Evolutionary conservation across 352 stramenopile genomes (phyloP).

Genomic region (Phytophthora citricola): DNA sequence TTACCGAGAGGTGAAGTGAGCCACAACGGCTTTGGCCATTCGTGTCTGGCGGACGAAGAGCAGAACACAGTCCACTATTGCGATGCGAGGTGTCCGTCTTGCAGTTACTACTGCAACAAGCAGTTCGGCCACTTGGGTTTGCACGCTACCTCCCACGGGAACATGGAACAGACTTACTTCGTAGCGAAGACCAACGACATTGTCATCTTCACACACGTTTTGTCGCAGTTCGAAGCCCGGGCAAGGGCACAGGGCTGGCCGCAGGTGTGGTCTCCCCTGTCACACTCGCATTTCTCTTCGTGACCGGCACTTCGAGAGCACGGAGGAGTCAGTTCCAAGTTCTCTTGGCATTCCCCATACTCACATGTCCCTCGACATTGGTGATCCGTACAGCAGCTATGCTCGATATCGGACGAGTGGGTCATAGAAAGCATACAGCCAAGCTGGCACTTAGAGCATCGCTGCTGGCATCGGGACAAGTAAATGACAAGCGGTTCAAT

Average conservation of each 20-base stretch:
- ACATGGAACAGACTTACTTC: conserved; percentile 78
- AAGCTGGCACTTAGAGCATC: conserved; percentile 50
- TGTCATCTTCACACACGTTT: conserved; percentile 52
- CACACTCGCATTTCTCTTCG: conserved; percentile 64
- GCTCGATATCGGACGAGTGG: conserved; percentile 34
- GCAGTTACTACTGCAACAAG: conserved; percentile 72
- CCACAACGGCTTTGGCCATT: conserved; percentile 42
- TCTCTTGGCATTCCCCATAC: conserved; percentile 38
- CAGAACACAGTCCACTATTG: conserved; percentile 58
- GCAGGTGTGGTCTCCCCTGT: conserved; percentile 64
- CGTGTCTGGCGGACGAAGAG: conserved; percentile 34
- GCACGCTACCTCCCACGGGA: conserved; percentile 66
- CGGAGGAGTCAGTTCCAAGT: not conserved
- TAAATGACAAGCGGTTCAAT: conserved; percentile 19
- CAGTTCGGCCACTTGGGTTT: conserved; percentile 51
- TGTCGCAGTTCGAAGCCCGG: conserved; percentile 53
- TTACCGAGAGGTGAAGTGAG: conserved; percentile 39
- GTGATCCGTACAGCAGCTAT: conserved; percentile 60
- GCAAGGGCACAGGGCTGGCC: conserved; percentile 35
- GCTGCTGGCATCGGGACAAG: conserved; percentile 52
- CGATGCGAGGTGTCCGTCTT: conserved; percentile 56
- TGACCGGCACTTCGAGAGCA: conserved; percentile 60
- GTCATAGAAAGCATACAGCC: conserved; percentile 58
- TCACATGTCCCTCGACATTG: conserved; percentile 45
- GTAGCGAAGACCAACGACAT: conserved; percentile 57